These are phyloP conservation scores for Psidium guajava DNA, from an alignment of 345 rosid genomes.

Conservation along the genomic window DNA sequence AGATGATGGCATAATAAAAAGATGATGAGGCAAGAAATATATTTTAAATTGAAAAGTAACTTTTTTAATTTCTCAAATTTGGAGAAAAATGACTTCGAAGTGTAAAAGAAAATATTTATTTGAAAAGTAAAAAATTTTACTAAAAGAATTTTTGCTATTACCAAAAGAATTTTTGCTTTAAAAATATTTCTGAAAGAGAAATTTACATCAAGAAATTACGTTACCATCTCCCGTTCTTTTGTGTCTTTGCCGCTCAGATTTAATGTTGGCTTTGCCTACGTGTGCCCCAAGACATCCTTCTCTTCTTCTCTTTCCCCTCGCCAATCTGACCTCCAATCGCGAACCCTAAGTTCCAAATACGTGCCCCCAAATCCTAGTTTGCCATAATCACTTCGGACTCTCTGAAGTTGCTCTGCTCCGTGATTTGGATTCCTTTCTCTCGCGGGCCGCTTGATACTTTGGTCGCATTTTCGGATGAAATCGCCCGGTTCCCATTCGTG, in stretches of 20 bases:
- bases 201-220: too few species aligned
- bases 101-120: too few species aligned
- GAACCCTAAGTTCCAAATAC: not conserved
- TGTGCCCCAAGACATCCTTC: not conserved
- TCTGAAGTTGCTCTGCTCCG: not conserved
- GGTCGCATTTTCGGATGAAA: not conserved
- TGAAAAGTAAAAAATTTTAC: too few species aligned
- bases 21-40: too few species aligned
- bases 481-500: not conserved
- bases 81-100: too few species aligned
- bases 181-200: too few species aligned
- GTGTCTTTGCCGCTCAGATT: not conserved
- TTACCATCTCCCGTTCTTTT: too few species aligned
- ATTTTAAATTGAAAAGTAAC: too few species aligned
- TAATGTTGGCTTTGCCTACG: not conserved
- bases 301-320: not conserved
- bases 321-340: not conserved
- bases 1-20: too few species aligned
- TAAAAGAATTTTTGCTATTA: too few species aligned
- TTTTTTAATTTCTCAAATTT: too few species aligned
- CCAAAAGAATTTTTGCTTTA: too few species aligned
- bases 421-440: not conserved
- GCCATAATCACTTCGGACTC: not conserved
- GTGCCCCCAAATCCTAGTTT: not conserved
- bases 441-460: not conserved